Base-by-base conservation (phyloP, 306 rosid genomes). In the Potentilla sterilis region DNA sequence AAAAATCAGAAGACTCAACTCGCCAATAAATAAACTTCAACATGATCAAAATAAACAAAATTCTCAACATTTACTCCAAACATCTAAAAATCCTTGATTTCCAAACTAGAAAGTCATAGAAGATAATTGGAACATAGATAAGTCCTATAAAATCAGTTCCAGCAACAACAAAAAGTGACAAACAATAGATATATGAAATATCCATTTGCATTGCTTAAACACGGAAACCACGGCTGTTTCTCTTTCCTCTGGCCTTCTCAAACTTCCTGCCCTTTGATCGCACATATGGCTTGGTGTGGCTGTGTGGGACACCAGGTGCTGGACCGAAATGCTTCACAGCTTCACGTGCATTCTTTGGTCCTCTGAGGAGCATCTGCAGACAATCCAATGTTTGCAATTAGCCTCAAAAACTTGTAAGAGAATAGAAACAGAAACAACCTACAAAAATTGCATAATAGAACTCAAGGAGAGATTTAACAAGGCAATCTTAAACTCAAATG, bases 261-360 rank as follows among this genome's bases (percentile, higher is more conserved):
- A 84, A 82, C 24, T 88, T 88, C 40, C 92, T 75, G 63, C 90
- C 88, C 43, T 80, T 84, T 3, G 88, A 5, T 48, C 87, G 87
- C 10, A 86, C 84, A 74, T 84, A 86, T 21, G 92, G 92, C 78
- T 88, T 88, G 77, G 90, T 80, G 80, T 88, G 85, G 75, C 92
- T 80, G 73, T 88, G 92, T 42, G 92, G 92, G 63, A 88, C 92
- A 78, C 92, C 92, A 70, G 92, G 90, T 32, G 90, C 92, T 32
- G 88, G 85, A 15, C 92, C 92, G 11, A 88, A 88, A 82, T 88
- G 92, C 85, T 88, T 88, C 43, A 86, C 90, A 49, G 92, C 92
- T 74, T 86, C 92, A 37, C 92, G 85, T 34, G 91, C 84, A 86
- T 86, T 88, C 86, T 88, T 88, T 1, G 87, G 89, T n/a, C 89